Evolutionary conservation across 1,284 basidiomycete genomes (phyloP), one percentile per base, ranked within the genome.

Genomic region (Dichomitus squalens): DNA sequence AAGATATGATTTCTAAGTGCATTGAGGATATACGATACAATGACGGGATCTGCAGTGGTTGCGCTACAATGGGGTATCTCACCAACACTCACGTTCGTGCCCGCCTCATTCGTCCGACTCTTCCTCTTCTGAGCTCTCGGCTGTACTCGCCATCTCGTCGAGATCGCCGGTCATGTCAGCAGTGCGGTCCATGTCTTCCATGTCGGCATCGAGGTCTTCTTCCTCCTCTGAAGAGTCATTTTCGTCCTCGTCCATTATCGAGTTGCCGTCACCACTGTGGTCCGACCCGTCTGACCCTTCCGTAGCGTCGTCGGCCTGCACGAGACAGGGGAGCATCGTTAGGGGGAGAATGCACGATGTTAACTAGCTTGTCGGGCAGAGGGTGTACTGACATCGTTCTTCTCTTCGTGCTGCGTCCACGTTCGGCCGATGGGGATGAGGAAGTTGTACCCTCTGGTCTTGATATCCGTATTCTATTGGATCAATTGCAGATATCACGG

Each of bases 391-490:
- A 91, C 90, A 68, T 93, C 91, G 66, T 90, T 92, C 75, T 89
- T 90, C 72, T 93, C 90, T 68, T 93, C 90, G 60, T 87, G 81
- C 60, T 87, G 83, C 9, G 90, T 93, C 56, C 87, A 76, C 46
- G 79, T 79, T 43, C 84, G 81, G 6, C 90, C 90, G 49, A 92
- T 86, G 6, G 90, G 89, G 23, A 92, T 79, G 23, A 90, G 76
- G 68, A 84, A 91, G 55, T 72, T 77, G 59, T 79, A 86, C 9
- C 91, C 90, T 41, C 88, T 79, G 58, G 84, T 84, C 61, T 81
- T 82, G 23, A 91, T 82, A 47, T 76, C 75, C 16, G 77, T 64
- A 54, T 79, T 87, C 88, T 90, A 63, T 29, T 39, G 14, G 47
- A 11, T 16, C n/a, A 14, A 34, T 27, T 25, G 20, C 39, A 43